Evolutionary conservation across 2,329 filamentous ascomycete genomes (phyloP).

Genomic region (Fusarium poae): DNA sequence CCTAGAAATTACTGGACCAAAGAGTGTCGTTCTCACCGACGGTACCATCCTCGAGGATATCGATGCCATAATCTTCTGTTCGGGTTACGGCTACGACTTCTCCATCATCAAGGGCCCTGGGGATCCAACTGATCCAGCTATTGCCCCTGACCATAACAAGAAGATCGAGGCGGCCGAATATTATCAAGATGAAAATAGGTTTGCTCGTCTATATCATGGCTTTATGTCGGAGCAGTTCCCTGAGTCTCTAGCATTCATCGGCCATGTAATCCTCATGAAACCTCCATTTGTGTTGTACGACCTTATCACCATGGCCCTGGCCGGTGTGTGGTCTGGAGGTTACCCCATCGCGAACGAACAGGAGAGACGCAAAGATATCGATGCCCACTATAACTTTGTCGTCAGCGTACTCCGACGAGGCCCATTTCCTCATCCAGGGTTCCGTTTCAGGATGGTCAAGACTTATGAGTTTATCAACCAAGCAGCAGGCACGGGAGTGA

Average conservation of each 20-base stretch:
- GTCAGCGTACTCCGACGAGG: slow-evolving; percentile 42
- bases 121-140: slow-evolving; percentile 45
- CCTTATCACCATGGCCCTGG: slow-evolving; percentile 51
- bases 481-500: slow-evolving; percentile 59
- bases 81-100: slow-evolving; percentile 51
- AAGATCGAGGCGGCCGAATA: slow-evolving; percentile 42
- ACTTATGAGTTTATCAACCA: slow-evolving; percentile 57
- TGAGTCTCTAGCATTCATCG: slow-evolving; percentile 51
- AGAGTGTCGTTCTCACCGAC: slow-evolving; percentile 48
- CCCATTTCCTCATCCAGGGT: slow-evolving; percentile 46
- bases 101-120: slow-evolving; percentile 49
- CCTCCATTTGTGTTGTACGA: slow-evolving; percentile 50
- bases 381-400: slow-evolving; percentile 47
- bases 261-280: slow-evolving; percentile 45
- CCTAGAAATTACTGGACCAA: slow-evolving; percentile 49
- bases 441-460: slow-evolving; percentile 36
- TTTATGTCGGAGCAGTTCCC: slow-evolving; percentile 52
- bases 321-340: slow-evolving; percentile 47
- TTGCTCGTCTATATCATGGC: slow-evolving; percentile 50
- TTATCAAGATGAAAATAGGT: slow-evolving; percentile 41
- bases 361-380: slow-evolving; percentile 49
- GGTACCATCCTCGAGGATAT: slow-evolving; percentile 51
- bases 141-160: slow-evolving; percentile 47
- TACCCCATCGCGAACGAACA: slow-evolving; percentile 37
- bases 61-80: slow-evolving; percentile 53